Evolutionary conservation across 306 rosid genomes (phyloP), one percentile per base, ranked within the genome.

Genomic region (Luffa aegyptiaca): DNA sequence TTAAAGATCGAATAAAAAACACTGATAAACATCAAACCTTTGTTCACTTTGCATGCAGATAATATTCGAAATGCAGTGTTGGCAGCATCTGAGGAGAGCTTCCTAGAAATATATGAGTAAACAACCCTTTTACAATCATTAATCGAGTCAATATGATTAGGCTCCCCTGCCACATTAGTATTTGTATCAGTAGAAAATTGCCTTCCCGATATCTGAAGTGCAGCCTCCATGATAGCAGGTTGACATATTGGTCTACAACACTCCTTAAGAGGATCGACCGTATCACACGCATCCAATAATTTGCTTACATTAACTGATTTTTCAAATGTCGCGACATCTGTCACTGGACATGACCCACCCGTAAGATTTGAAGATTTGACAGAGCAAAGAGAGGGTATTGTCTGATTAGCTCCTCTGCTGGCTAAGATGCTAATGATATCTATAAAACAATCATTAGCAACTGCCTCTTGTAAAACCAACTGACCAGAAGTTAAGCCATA

Each of bases 1-100:
- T 21, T 31, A 33, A 33, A 73, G 42, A 6, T 51, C 26, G 49
- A 44, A 49, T 48, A 7, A 37, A 73, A 26, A 65, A 37, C 72
- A 73, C 41, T 42, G 31, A 71, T 70, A 70, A 73, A 31, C 45
- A 73, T 57, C 70, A 55, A 46, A 93, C 99, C 99, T 96, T 96
- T 96, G 89, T 93, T 96, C 81, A 90, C 97, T 86, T 93, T 96
- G 92, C 99, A 96, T 58, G 99, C 89, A 69, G 98, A 96, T 72
- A 96, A 80, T 89, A 93, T 87, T 71, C 98, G 94, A 84, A 89
- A 90, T 68, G 91, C 92, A 68, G 90, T 80, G 81, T 93, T 88
- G 79, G 93, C 90, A 37, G 82, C 86, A 70, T 91, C 94, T 76
- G 83, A 81, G 4, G 92, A 81, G 79, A 96, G 85, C 77, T 88